Conservation (phyloP, 441 rosid genomes). For the Rhodomyrtus psidioides region DNA sequence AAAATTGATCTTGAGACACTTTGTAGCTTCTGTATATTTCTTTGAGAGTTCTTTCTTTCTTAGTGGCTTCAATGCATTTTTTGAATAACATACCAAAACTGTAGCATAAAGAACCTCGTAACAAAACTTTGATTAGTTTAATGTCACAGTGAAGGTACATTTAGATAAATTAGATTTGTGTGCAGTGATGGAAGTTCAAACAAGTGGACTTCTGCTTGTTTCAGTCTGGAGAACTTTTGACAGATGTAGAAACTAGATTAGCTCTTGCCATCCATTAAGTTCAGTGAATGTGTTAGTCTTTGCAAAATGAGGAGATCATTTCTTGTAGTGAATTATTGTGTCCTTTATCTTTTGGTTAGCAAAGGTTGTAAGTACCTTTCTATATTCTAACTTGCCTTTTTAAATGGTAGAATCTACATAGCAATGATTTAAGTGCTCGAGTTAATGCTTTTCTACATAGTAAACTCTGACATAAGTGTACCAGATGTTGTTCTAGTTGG, state of each 20-base stretch:
- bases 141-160: neutral
- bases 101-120: neutral
- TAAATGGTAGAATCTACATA: neutral
- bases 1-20: neutral
- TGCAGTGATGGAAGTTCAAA: neutral
- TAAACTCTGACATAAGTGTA: neutral
- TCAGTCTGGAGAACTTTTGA: neutral
- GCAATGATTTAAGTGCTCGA: neutral
- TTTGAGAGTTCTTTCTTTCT: neutral
- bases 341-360: neutral
- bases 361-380: neutral
- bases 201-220: neutral
- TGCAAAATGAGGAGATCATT: neutral
- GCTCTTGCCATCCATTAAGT: neutral
- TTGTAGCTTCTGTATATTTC: neutral
- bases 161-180: neutral
- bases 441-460: neutral
- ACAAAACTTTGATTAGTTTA: neutral
- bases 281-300: neutral
- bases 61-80: neutral
- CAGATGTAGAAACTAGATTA: neutral
- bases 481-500: neutral
- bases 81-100: neutral
- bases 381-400: neutral
- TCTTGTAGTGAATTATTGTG: neutral